phyloP scores from a whole-genome alignment of 2,329 filamentous ascomycete genomes.

The Aureobasidium sp. region DNA sequence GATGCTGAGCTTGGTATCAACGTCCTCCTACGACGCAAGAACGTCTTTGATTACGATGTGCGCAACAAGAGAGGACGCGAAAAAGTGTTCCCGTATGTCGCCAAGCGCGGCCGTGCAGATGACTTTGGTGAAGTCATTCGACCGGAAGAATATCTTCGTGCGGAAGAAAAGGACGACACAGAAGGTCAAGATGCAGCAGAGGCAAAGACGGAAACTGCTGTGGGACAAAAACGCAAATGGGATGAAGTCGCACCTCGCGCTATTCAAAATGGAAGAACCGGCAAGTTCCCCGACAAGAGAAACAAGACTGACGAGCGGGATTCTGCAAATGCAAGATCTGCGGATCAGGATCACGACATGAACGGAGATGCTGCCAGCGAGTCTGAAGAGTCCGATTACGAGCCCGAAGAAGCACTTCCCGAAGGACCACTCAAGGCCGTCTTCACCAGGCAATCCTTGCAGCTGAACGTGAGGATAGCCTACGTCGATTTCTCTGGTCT shows the following conservation, averaged over 20 bases:
- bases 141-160: slow-evolving; percentile 85
- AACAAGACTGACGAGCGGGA: slow-evolving; percentile 21
- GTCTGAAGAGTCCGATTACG: slow-evolving; percentile 44
- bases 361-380: slow-evolving; percentile 29
- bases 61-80: slow-evolving; percentile 86
- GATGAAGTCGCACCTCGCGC: slow-evolving; percentile 52
- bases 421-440: slow-evolving; percentile 70
- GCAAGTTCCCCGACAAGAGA: slow-evolving; percentile 28
- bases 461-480: slow-evolving; percentile 66
- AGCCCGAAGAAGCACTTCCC: slow-evolving; percentile 40
- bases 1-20: slow-evolving; percentile 94
- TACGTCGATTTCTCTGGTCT: slow-evolving; percentile 88
- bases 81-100: slow-evolving; percentile 80
- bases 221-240: slow-evolving; percentile 94
- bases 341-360: slow-evolving; percentile 16
- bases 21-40: slow-evolving; percentile 77
- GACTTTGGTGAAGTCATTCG: slow-evolving; percentile 93
- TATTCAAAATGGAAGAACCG: slow-evolving; percentile 1
- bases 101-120: slow-evolving; percentile 70
- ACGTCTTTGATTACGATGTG: slow-evolving; percentile 85
- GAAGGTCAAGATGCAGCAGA: slow-evolving; percentile 55
- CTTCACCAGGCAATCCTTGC: slow-evolving; percentile 54
- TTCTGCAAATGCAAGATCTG: slow-evolving; percentile 21
- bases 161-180: slow-evolving; percentile 77
- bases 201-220: slow-evolving; percentile 38